Evolutionary conservation across 257 asterid species (phyloP).

Genomic region (Capsicum rhomboideum): DNA sequence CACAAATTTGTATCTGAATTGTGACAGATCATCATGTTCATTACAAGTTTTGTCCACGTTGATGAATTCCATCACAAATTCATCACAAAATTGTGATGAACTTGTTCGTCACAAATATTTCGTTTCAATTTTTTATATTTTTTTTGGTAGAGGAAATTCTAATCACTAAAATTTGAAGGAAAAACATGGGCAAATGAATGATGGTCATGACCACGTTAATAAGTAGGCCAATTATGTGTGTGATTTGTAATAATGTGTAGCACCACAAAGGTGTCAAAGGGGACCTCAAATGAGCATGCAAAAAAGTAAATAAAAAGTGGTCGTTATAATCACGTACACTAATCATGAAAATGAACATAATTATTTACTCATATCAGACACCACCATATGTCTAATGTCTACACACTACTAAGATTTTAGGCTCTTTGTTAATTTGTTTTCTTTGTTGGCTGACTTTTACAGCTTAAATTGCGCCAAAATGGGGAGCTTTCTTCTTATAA

Average conservation of each 20-base stretch:
- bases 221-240: not conserved
- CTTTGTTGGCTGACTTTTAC: not conserved
- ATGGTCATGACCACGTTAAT: not conserved
- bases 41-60: too few relatives aligned
- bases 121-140: too few relatives aligned
- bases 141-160: too few relatives aligned
- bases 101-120: too few relatives aligned
- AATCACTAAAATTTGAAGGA: not conserved
- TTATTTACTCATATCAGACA: not conserved
- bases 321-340: constrained; percentile 6
- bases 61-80: too few relatives aligned
- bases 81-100: too few relatives aligned
- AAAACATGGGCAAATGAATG: not conserved
- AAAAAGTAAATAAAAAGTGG: not conserved
- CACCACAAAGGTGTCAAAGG: constrained; percentile 8
- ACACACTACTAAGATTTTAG: not conserved
- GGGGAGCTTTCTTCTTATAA: not conserved
- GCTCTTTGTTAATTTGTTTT: not conserved
- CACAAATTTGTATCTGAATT: not conserved
- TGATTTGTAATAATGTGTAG: not conserved
- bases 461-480: constrained; percentile 15
- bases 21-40: not conserved
- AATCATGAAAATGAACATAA: not conserved
- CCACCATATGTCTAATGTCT: not conserved
- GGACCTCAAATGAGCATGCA: constrained; percentile 16